Base-by-base conservation (phyloP, 148 eudicot species). In the Pouteria glomerata region DNA sequence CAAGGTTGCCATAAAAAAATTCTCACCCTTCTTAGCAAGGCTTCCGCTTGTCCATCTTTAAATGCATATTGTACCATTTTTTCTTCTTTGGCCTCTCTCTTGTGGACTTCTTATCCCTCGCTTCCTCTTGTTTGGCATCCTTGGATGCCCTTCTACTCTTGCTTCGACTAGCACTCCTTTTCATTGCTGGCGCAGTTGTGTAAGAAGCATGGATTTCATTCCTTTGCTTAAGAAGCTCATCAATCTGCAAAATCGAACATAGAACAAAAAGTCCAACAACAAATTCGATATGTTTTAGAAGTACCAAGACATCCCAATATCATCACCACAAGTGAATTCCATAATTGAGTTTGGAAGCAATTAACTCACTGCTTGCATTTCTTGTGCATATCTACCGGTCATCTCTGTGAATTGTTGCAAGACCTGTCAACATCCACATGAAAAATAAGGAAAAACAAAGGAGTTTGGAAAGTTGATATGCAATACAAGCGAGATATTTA, bases 361-460 rank as follows among this genome's bases (percentile, higher is more conserved):
- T 31, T 3, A 56, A 84, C 98, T 83, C 57, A 91, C 98, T 72
- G 88, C 71, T 74, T 85, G 96, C 97, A 89, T 94, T 89, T 94
- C 98, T 84, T 84, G 88, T 5, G 93, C 67, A 45, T 91, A 91
- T 85, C 91, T 87, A 80, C 76, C 84, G 10, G 97, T 91, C 97
- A 94, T 89, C 82, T 91, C 96, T 2, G 93, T 94, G 44, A 94
- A 94, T 44, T 91, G 97, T 47, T 90, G 80, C 68, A 94, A 81
- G 48, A 94, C 98, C 97, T 91, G 80, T 63, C 24, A 50, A 66
- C 48, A 67, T 29, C 39, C 62, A 45, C 19, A 59, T 21, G 39
- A 59, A 66, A 75, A 66, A 74, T 76, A 67, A 71, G 66, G 6
- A 53, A 60, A 35, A 21, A 8, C 1, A 53, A 51, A 51, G 13